phyloP scores from a whole-genome alignment of 1,284 basidiomycete species.

The Fomitopsis schrenkii region DNA sequence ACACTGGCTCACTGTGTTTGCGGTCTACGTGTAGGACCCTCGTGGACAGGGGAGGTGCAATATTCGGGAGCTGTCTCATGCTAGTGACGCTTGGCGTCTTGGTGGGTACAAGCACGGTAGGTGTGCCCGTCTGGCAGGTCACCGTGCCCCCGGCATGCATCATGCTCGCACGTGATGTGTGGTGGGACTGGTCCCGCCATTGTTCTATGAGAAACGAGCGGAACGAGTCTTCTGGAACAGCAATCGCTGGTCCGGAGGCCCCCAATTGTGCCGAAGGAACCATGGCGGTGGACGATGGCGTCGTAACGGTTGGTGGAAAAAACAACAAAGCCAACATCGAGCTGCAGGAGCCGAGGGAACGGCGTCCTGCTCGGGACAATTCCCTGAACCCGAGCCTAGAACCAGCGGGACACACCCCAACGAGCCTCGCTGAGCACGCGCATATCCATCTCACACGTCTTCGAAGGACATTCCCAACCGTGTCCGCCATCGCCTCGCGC shows the following conservation, averaged over 20 bases:
- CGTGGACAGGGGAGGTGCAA: slow-evolving; percentile 32
- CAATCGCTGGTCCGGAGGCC: background rate
- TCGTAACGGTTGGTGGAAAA: background rate
- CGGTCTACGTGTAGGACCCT: slow-evolving; percentile 30
- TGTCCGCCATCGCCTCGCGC: slow-evolving; percentile 63
- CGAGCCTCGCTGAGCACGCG: background rate
- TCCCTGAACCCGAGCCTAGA: background rate
- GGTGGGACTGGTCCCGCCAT: slow-evolving; percentile 26
- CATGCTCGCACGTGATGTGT: slow-evolving; percentile 30
- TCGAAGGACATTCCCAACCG: slow-evolving; percentile 64
- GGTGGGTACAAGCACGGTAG: slow-evolving; percentile 50
- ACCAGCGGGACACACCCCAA: background rate
- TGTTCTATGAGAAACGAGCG: background rate
- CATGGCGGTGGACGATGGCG: background rate
- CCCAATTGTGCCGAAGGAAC: background rate
- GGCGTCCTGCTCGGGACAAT: background rate
- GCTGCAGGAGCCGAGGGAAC: slow-evolving; percentile 6
- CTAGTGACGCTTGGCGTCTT: slow-evolving; percentile 49
- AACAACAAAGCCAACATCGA: background rate
- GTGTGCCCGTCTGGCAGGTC: slow-evolving; percentile 68
- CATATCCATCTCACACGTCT: slow-evolving; percentile 6
- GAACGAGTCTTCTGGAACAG: background rate
- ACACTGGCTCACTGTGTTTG: slow-evolving; percentile 8
- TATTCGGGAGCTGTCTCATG: slow-evolving; percentile 37
- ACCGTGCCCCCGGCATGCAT: slow-evolving; percentile 80